Percentiles rank a stretch among this genome's conserved stretches.
Conservation (phyloP, 768 basidiomycete species). For the Agaricus bisporus region DNA sequence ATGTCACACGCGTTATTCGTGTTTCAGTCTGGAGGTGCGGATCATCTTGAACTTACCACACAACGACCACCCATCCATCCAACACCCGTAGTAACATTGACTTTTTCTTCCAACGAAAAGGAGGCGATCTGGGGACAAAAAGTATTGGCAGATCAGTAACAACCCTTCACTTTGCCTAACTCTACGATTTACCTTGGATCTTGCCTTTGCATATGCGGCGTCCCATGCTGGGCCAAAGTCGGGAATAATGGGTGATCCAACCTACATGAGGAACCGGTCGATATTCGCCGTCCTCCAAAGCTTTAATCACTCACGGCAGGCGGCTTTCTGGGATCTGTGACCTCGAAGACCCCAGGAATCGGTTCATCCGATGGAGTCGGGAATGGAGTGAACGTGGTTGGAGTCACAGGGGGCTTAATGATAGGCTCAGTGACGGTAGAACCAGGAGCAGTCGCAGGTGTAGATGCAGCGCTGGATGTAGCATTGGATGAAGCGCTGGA, state of each 20-base stretch:
- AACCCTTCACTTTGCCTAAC: background rate
- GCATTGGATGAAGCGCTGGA: background rate
- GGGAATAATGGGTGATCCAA: slow-evolving; percentile 31
- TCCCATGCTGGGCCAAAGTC: slow-evolving; percentile 54
- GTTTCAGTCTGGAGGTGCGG: background rate
- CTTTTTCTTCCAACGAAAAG: slow-evolving; percentile 59
- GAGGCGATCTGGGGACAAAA: slow-evolving; percentile 30
- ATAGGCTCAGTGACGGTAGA: slow-evolving; percentile 7
- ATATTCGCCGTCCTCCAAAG: background rate
- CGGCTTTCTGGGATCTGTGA: slow-evolving; percentile 30
- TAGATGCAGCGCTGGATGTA: background rate
- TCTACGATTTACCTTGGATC: slow-evolving; percentile 35
- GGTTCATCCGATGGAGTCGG: slow-evolving; percentile 54
- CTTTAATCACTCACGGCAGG: slow-evolving; percentile 37
- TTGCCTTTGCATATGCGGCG: slow-evolving; percentile 52
- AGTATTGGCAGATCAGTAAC: slow-evolving; percentile 10
- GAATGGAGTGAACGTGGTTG: slow-evolving; percentile 47
- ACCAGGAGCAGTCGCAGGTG: slow-evolving; percentile 1
- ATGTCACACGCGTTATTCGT: background rate
- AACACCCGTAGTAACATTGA: slow-evolving; percentile 58
- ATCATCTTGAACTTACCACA: slow-evolving; percentile 39
- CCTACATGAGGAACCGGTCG: slow-evolving; percentile 15
- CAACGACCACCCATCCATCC: slow-evolving; percentile 63
- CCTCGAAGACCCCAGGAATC: slow-evolving; percentile 12
- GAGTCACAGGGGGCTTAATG: slow-evolving; percentile 8